phyloP scores from a whole-genome alignment of 148 eudicot genomes.

The Rhododendron ferrugineum region DNA sequence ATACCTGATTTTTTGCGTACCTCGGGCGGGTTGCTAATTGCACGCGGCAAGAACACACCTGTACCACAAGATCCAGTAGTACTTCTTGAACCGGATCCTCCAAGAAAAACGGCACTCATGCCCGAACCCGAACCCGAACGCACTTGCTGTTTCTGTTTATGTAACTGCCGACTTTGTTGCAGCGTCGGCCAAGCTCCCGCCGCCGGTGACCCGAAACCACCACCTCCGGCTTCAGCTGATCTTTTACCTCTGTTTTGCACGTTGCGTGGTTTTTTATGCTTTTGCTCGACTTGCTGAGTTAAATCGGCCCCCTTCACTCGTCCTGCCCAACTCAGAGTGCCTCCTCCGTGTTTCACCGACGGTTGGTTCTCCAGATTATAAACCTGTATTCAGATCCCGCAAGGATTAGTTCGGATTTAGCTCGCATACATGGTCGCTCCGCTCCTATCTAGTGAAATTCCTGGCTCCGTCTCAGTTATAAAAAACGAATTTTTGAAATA shows the following conservation, averaged over 20 bases:
- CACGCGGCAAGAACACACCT: constrained; percentile 42
- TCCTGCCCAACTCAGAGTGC: constrained; percentile 1
- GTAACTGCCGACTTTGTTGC: constrained; percentile 4
- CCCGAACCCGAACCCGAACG: constrained; percentile 31
- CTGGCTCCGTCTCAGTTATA: no score
- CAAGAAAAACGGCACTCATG: constrained; percentile 43
- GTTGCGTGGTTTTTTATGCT: background rate
- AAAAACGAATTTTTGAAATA: no score
- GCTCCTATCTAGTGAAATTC: no score
- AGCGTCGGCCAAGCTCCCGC: constrained; percentile 8
- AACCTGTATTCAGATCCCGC: constrained; percentile 5
- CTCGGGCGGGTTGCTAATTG: background rate
- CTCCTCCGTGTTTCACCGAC: background rate
- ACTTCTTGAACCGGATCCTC: constrained; percentile 23
- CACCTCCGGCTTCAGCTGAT: background rate
- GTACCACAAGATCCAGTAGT: constrained; percentile 26
- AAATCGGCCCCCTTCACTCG: constrained; percentile 9
- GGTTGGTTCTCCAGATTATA: constrained; percentile 24
- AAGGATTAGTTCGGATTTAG: background rate
- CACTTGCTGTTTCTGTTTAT: background rate
- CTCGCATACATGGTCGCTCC: no score
- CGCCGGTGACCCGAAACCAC: background rate
- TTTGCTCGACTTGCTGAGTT: constrained; percentile 15
- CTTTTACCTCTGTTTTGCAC: background rate
- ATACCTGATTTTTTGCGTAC: constrained; percentile 29